A percentile compares a stretch with the other conserved stretches of the same genome.
Evolutionary conservation across 441 rosid genomes (phyloP).

Genomic region (Erodium trifolium): DNA sequence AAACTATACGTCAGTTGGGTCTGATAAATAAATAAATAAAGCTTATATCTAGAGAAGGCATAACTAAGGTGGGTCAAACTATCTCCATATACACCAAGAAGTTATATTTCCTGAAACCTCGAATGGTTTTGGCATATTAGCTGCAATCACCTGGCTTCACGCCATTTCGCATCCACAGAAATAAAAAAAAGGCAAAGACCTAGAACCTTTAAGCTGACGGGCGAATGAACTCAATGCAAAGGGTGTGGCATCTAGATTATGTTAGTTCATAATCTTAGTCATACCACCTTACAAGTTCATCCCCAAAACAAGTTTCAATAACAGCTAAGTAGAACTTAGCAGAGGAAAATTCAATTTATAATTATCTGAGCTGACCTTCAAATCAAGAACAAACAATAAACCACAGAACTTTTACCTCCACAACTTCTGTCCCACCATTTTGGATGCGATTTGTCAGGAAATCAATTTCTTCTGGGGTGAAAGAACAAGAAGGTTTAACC

Average conservation of each 20-base stretch:
- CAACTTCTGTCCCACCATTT: slow-evolving; percentile 91
- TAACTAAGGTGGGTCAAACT: background rate
- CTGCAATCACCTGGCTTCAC: background rate
- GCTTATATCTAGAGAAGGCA: too few species aligned
- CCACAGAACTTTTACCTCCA: slow-evolving; percentile 33
- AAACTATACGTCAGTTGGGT: background rate
- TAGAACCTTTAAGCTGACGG: too few species aligned
- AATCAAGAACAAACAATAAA: background rate
- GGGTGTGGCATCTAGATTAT: too few species aligned
- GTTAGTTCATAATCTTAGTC: too few species aligned
- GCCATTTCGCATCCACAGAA: background rate
- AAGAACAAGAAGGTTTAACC: slow-evolving; percentile 65
- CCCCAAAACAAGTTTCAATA: background rate
- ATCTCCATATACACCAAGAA: background rate
- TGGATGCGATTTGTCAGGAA: slow-evolving; percentile 74
- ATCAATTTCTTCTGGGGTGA: slow-evolving; percentile 59
- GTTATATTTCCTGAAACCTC: too few species aligned
- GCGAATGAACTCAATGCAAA: too few species aligned
- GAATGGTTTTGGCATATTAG: too few species aligned
- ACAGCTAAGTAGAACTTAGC: background rate
- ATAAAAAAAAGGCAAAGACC: background rate
- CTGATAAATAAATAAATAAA: background rate
- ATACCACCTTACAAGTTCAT: background rate
- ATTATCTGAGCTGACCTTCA: background rate
- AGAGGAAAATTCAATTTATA: background rate